phyloP scores from a whole-genome alignment of 2,329 filamentous ascomycete species.

The Neofusicoccum cordaticola region DNA sequence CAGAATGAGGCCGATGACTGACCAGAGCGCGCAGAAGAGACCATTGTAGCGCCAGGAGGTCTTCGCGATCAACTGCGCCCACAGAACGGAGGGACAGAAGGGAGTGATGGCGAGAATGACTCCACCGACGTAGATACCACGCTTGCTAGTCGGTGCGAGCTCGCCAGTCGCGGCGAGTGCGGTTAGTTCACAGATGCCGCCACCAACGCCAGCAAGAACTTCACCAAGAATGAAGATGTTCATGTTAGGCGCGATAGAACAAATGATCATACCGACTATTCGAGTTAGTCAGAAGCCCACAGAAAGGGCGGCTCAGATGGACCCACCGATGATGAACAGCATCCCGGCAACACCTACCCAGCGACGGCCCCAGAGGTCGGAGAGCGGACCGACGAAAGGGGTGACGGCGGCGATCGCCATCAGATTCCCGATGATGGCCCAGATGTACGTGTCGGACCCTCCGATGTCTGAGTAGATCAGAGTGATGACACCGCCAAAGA shows the following conservation, averaged over 20 bases:
- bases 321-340: conserved; percentile 9
- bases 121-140: conserved; percentile 61
- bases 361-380: conserved; percentile 33
- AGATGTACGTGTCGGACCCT: conserved; percentile 59
- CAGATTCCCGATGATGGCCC: conserved; percentile 51
- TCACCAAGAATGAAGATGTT: conserved; percentile 37
- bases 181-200: conserved; percentile 66
- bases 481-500: conserved; percentile 41
- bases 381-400: conserved; percentile 59
- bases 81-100: conserved; percentile 62
- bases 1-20: conserved; percentile 47
- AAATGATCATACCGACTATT: conserved; percentile 53
- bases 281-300: conserved; percentile 32
- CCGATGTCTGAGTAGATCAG: conserved; percentile 61
- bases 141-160: conserved; percentile 62
- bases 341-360: conserved; percentile 32
- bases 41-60: conserved; percentile 57
- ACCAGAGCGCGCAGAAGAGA: conserved; percentile 52
- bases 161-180: conserved; percentile 67
- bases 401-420: conserved; percentile 57
- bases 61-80: conserved; percentile 56
- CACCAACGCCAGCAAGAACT: conserved; percentile 61
- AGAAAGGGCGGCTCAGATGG: background rate
- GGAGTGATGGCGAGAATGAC: conserved; percentile 62
- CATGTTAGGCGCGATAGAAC: conserved; percentile 43